These are phyloP conservation scores for Fusarium camptoceras DNA, from an alignment of 2,329 filamentous ascomycete genomes.

Conservation along the genomic window DNA sequence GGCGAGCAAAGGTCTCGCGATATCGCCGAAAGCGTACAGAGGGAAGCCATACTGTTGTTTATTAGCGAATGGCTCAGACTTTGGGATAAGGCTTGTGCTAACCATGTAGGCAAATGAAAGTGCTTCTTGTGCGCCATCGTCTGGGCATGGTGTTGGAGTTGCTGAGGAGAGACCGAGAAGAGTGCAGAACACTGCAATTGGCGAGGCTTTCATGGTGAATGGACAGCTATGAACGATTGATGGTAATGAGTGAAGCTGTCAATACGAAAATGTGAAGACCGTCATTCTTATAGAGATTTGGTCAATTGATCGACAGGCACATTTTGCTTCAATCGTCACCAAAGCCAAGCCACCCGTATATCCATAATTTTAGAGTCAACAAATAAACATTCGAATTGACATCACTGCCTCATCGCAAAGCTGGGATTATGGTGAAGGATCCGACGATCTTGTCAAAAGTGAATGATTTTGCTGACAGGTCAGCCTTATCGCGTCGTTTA, in stretches of 20 bases:
- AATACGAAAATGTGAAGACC: not conserved
- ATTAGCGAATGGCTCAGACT: not conserved
- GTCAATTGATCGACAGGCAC: not conserved
- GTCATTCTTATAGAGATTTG: not conserved
- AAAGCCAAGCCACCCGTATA: not conserved
- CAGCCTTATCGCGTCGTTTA: not conserved
- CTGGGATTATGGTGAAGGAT: not conserved
- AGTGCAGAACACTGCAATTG: not conserved
- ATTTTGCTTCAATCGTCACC: no score
- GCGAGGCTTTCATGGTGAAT: not conserved
- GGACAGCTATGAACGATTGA: not conserved
- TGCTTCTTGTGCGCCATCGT: not conserved
- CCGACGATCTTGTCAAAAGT: not conserved
- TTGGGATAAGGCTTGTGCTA: rapidly evolving
- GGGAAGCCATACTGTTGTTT: not conserved
- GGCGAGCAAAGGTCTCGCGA: not conserved
- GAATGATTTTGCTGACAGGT: not conserved
- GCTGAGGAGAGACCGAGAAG: not conserved
- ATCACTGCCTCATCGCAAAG: not conserved
- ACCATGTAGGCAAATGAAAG: not conserved
- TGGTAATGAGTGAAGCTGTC: not conserved
- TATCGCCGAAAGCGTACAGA: not conserved
- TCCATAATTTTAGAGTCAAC: not conserved
- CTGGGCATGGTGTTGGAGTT: not conserved
- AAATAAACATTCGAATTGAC: not conserved